Conservation (phyloP, 148 eudicot species). For the Talinum fruticosum region DNA sequence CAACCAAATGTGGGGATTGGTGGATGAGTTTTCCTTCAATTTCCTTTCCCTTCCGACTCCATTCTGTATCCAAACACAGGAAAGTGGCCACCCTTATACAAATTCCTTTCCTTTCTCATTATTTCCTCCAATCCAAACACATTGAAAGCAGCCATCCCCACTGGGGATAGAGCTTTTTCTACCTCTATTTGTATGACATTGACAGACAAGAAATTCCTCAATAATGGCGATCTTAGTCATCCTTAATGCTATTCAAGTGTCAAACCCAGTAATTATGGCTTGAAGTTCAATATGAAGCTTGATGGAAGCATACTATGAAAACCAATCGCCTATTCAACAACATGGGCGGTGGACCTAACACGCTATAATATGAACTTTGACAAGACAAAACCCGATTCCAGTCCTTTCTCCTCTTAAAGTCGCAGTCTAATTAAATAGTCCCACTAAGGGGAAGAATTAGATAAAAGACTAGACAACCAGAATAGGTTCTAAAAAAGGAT, state of each 20-base stretch:
- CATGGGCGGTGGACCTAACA: background rate
- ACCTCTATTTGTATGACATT: background rate
- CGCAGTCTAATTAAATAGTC: background rate
- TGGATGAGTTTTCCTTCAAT: no score
- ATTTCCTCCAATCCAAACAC: background rate
- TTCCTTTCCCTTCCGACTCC: no score
- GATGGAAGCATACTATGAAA: background rate
- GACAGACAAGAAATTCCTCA: background rate
- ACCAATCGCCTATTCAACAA: background rate
- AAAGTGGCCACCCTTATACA: background rate
- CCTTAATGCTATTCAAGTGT: background rate
- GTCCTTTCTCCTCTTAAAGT: background rate
- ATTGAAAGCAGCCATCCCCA: background rate
- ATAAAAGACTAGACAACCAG: background rate
- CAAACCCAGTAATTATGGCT: background rate
- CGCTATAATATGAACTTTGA: background rate
- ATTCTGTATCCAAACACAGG: background rate
- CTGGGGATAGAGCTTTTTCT: background rate
- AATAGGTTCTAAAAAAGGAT: background rate
- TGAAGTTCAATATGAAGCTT: constrained; percentile 1
- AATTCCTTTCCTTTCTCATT: background rate
- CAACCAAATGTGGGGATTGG: no score
- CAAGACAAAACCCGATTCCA: background rate
- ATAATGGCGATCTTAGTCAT: background rate
- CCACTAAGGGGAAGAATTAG: constrained; percentile 12